Evolutionary conservation across 176 grass and related monocot genomes (phyloP), one percentile per base, ranked within the genome.

Genomic region (Pharus latifolius): DNA sequence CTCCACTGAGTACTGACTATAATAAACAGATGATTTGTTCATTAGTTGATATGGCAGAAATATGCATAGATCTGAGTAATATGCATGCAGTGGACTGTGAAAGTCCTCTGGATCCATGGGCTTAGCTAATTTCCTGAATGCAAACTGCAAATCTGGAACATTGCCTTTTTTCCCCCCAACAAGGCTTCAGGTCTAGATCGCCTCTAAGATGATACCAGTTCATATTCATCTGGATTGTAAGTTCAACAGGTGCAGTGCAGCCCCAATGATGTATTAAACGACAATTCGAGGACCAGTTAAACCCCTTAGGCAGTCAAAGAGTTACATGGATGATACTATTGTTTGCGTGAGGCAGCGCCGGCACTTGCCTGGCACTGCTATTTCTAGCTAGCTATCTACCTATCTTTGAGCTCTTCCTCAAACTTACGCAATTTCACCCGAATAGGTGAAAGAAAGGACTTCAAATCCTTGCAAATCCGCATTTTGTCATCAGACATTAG

Each of bases 401-500:
- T 81, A 19, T 75, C 80, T 73, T 90, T 90, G 16, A 95, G 62
- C 73, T 96, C 87, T 51, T 96, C 58, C 41, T 96, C 83, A 6
- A 90, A 96, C 4, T 70, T 30, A 1, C 33, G 16, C 20, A 90
- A 67, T 19, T 75, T 87, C 56, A 84, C 49, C 63, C 84, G 72
- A 23, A 87, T 87, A 33, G 87, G 87, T 1, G 68, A 29, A 17
- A 96, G 12, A 54, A 96, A 90, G 12, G 50, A 67, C 74, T 70
- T 76, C 83, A 96, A 35, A 69, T 90, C 87, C 77, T 80, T 84
- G 75, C 67, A 68, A 14, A 96, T 87, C 23, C 63, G 64, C 0
- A 26, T 75, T 58, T 76, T 87, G 28, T 82, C 64, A 1, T 82
- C 59, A 4, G 51, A 45, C 0, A 38, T 49, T 9, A 90, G 69